phyloP scores from a whole-genome alignment of 129 eudicot species.

The Centella asiatica region DNA sequence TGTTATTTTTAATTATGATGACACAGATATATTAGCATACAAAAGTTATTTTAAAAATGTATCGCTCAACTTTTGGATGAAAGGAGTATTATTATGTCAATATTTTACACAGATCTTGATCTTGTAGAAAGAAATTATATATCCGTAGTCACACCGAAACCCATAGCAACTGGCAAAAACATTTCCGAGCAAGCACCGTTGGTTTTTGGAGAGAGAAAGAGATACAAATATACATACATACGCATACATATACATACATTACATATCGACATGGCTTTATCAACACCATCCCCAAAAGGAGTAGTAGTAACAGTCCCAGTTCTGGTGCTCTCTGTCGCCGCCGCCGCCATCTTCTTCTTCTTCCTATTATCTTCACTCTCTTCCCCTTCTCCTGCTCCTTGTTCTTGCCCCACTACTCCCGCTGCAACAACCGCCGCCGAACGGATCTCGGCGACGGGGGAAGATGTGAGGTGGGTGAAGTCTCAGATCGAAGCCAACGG shows the following conservation, averaged over 20 bases:
- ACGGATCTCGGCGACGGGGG: constrained; percentile 43
- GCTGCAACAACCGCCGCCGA: constrained; percentile 11
- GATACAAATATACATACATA: too few relatives aligned
- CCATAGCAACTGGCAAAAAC: too few relatives aligned
- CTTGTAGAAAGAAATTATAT: too few relatives aligned
- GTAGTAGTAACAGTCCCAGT: constrained; percentile 65
- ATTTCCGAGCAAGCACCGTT: too few relatives aligned
- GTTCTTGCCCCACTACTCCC: constrained; percentile 38
- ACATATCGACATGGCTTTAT: constrained; percentile 30
- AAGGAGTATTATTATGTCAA: too few relatives aligned
- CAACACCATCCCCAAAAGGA: constrained; percentile 35
- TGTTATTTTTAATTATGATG: too few relatives aligned
- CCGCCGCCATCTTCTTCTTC: constrained; percentile 57
- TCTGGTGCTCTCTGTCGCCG: constrained; percentile 49
- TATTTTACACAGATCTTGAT: too few relatives aligned
- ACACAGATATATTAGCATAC: too few relatives aligned
- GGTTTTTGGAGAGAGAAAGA: too few relatives aligned
- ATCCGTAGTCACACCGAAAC: too few relatives aligned
- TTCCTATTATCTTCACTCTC: constrained; percentile 21
- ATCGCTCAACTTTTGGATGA: too few relatives aligned
- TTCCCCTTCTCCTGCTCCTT: constrained; percentile 32
- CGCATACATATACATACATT: background rate
- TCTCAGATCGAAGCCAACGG: constrained; percentile 65
- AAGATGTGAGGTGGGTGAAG: constrained; percentile 79
- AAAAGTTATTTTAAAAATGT: too few relatives aligned